Evolutionary conservation across 306 rosid genomes (phyloP), one percentile per base, ranked within the genome.

Genomic region (Glycine soja): DNA sequence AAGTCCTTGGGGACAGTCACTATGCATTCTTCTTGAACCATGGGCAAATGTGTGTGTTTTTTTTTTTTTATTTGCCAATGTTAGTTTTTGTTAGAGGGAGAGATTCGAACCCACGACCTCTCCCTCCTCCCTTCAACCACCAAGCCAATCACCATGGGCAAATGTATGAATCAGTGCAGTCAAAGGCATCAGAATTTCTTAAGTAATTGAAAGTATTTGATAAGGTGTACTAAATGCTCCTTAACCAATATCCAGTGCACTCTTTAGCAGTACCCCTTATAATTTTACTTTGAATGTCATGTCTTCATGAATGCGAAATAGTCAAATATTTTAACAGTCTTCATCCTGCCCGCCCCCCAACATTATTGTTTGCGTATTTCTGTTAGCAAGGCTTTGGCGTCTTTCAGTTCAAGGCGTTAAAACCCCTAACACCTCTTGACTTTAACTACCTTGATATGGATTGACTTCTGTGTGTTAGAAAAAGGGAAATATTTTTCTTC

Each of bases 1-100:
- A 67, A 64, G 64, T 74, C 19, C 51, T 77, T 51, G 57, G 76
- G 72, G 70, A 58, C 56, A 77, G 51, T 77, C 75, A 54, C 50
- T 53, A 12, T 84, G 57, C 65, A 72, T 68, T 68, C 15, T 78
- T 72, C 46, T 74, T 18, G 10, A 65, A 77, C 68, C 80, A 76
- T 34, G 59, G 40, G 36, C 14, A 53, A 72, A 70, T 65, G 47
- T 67, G 3, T n/a, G n/a, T n/a, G n/a, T n/a, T n/a, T n/a, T n/a
- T 36, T 24, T 24, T 24, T 24, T 24, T 24, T 24, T 24, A 24
- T 24, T 36, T 36, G 40, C 5, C 5, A 36, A 2, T 36, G 40
- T 36, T 36, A 36, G 40, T 36, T 36, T 36, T 36, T 36, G 40
- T 36, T 36, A 36, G 40, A 2, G 40, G 40, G 40, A 36, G 40